Evolutionary conservation across 2,329 filamentous ascomycete genomes (phyloP).

Genomic region (Botryosphaeria agaves): DNA sequence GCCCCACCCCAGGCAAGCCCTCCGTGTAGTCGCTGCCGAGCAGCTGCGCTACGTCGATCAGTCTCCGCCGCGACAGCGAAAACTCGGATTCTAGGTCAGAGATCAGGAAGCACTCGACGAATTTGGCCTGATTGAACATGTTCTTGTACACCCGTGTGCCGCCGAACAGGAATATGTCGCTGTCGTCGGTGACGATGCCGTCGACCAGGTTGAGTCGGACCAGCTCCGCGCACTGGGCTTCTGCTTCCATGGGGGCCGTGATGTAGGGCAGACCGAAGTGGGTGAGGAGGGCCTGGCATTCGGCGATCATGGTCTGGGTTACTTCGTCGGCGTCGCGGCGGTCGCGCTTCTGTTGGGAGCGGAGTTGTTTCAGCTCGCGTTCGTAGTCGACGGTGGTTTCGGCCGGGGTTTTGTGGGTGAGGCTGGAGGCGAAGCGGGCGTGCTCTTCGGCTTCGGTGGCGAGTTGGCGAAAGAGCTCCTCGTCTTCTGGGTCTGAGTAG

Average conservation of each 20-base stretch:
- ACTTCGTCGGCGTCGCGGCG: constrained; percentile 92
- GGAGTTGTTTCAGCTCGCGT: constrained; percentile 66
- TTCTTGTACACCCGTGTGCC: constrained; percentile 97
- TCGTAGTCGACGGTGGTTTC: constrained; percentile 72
- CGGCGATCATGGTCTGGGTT: constrained; percentile 85
- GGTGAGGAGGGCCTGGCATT: constrained; percentile 79
- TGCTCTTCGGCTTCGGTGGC: constrained; percentile 88
- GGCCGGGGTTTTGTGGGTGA: constrained; percentile 57
- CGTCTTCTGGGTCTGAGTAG: constrained; percentile 75
- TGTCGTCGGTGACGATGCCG: constrained; percentile 94
- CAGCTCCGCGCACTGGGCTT: constrained; percentile 90
- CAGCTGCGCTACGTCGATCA: constrained; percentile 80
- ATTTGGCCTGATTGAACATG: constrained; percentile 98
- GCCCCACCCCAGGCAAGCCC: constrained; percentile 75
- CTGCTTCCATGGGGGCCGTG: constrained; percentile 96
- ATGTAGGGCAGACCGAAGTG: constrained; percentile 93
- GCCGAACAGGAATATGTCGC: constrained; percentile 90
- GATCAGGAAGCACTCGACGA: constrained; percentile 85
- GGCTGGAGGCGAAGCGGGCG: constrained; percentile 71
- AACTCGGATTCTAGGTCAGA: constrained; percentile 78
- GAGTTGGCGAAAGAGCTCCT: constrained; percentile 71
- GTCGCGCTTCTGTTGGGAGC: constrained; percentile 92
- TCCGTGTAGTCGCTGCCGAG: constrained; percentile 92
- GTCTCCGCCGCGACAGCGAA: constrained; percentile 65
- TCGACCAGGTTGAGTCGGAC: constrained; percentile 78